Percentiles rank a stretch among this genome's conserved stretches.
Evolutionary conservation across 1,139 yeast species (phyloP).

Genomic region (Waltiozyma sp.): DNA sequence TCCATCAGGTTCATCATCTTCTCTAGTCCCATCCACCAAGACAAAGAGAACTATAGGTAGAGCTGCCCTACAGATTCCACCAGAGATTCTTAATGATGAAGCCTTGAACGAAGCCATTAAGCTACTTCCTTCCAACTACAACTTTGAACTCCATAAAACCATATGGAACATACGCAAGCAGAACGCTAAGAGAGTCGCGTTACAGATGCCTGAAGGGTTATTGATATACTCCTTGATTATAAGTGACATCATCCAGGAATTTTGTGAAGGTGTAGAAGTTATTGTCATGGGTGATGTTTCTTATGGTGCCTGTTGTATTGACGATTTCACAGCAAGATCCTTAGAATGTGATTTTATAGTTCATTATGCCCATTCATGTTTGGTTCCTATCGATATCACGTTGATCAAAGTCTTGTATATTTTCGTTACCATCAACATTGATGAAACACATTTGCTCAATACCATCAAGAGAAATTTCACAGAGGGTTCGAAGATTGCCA

Average conservation of each 20-base stretch:
- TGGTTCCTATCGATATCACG: slow-evolving; percentile 91
- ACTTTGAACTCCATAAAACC: slow-evolving; percentile 91
- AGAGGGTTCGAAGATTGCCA: slow-evolving; percentile 52
- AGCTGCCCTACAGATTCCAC: slow-evolving; percentile 83
- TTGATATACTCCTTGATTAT: slow-evolving; percentile 78
- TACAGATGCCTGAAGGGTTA: slow-evolving; percentile 97
- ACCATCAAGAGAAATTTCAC: slow-evolving; percentile 67
- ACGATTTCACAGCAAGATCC: slow-evolving; percentile 89
- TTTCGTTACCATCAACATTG: slow-evolving; percentile 90
- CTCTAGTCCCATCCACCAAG: slow-evolving; percentile 21
- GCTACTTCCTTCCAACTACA: slow-evolving; percentile 80
- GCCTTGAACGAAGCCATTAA: slow-evolving; percentile 75
- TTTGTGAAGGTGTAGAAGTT: slow-evolving; percentile 67
- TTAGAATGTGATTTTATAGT: slow-evolving; percentile 89
- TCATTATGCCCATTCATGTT: slow-evolving; percentile 95
- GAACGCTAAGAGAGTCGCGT: slow-evolving; percentile 68
- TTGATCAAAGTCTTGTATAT: slow-evolving; percentile 82
- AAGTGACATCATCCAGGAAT: slow-evolving; percentile 85
- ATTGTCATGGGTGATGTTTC: slow-evolving; percentile 98
- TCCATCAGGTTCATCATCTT: slow-evolving; percentile 13
- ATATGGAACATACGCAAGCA: slow-evolving; percentile 81
- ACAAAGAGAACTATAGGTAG: slow-evolving; percentile 29
- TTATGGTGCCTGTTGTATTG: slow-evolving; percentile 97
- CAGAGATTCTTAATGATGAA: slow-evolving; percentile 65
- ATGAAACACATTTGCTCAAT: slow-evolving; percentile 67